These are phyloP conservation scores for Dothistroma pini DNA, from an alignment of 2,329 filamentous ascomycete species.

Conservation along the genomic window DNA sequence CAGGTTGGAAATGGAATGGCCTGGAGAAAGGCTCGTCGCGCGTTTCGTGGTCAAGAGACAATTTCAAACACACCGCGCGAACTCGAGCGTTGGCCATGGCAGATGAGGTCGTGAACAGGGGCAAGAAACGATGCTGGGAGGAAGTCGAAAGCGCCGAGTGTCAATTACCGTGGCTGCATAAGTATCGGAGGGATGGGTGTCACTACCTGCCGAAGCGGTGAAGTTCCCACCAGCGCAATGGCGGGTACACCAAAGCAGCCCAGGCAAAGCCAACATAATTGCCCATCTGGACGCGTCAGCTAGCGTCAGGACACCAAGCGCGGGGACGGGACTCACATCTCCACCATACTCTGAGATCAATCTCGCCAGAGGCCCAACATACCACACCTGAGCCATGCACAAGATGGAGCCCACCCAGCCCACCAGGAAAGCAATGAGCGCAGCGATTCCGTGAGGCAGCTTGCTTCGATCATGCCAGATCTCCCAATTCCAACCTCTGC, in stretches of 20 bases:
- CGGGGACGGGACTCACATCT: constrained; percentile 44
- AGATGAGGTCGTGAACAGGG: no score
- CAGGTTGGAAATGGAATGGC: no score
- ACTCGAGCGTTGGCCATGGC: no score
- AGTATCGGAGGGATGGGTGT: no score
- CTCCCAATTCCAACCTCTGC: constrained; percentile 55
- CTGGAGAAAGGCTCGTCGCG: no score
- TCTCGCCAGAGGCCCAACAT: constrained; percentile 59
- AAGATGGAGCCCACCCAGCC: constrained; percentile 64
- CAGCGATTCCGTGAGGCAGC: constrained; percentile 61
- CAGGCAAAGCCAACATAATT: constrained; percentile 59
- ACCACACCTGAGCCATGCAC: constrained; percentile 68
- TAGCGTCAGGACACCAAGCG: neutral
- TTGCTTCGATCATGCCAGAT: constrained; percentile 58
- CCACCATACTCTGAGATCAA: constrained; percentile 56
- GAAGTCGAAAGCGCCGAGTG: no score
- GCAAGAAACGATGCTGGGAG: no score
- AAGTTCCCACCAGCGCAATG: constrained; percentile 51
- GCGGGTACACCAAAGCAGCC: constrained; percentile 56
- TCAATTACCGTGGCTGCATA: no score
- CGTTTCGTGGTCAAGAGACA: no score
- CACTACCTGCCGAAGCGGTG: neutral
- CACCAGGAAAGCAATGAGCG: constrained; percentile 57
- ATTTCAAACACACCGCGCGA: no score
- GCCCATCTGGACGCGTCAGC: constrained; percentile 44